These are phyloP conservation scores for Penicillium lividum DNA, from an alignment of 495 filamentous ascomycete genomes.

Conservation along the genomic window DNA sequence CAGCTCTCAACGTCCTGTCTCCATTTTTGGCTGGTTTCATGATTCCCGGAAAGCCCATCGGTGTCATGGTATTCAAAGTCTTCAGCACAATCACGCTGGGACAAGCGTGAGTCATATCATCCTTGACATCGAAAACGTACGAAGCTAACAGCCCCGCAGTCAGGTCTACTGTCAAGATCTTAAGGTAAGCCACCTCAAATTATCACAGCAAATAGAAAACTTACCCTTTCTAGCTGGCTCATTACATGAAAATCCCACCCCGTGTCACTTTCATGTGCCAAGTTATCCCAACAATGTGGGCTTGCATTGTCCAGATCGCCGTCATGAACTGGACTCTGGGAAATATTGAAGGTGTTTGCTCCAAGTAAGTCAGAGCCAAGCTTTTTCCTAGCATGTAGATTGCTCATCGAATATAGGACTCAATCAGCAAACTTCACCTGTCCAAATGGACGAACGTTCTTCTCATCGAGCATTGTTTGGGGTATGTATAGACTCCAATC, in stretches of 20 bases:
- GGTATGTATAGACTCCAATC: constrained; percentile 5
- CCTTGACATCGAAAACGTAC: background rate
- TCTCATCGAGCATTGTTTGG: constrained; percentile 61
- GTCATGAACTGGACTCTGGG: constrained; percentile 60
- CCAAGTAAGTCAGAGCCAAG: constrained; percentile 44
- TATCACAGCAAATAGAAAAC: background rate
- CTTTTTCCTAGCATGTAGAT: background rate
- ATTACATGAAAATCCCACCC: constrained; percentile 69
- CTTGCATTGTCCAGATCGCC: constrained; percentile 59
- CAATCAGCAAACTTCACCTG: constrained; percentile 52
- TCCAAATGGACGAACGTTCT: constrained; percentile 61
- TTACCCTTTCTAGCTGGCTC: constrained; percentile 51
- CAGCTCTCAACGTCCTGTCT: constrained; percentile 60
- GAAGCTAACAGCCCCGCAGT: constrained; percentile 3
- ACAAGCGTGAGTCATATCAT: constrained; percentile 26
- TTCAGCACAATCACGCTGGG: constrained; percentile 64
- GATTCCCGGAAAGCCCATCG: constrained; percentile 59
- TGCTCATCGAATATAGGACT: constrained; percentile 18
- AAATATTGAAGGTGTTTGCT: constrained; percentile 59
- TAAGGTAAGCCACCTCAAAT: constrained; percentile 12
- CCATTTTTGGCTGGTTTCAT: constrained; percentile 66
- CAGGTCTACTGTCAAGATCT: constrained; percentile 23
- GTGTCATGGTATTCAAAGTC: constrained; percentile 67
- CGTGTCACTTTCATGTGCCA: constrained; percentile 64
- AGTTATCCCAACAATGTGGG: constrained; percentile 58